Evolutionary conservation across 108 stramenopile species (phyloP).

Genomic region (Aurantiochytrium sp.): DNA sequence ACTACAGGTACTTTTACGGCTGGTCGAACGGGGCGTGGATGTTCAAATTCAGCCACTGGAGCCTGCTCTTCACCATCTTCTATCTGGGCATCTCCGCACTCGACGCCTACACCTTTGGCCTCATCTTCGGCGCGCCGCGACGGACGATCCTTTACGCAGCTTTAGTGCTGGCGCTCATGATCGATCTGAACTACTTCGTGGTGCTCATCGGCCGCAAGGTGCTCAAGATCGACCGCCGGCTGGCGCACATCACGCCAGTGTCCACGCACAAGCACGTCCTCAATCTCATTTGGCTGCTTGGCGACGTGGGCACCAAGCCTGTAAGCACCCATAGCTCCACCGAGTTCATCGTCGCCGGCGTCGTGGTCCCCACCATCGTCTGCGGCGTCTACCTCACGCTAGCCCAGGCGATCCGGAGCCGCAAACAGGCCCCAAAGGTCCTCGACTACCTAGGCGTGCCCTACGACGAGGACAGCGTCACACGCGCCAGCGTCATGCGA

Average conservation of each 20-base stretch:
- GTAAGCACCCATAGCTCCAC: background rate
- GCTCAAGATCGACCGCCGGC: background rate
- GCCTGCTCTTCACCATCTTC: background rate
- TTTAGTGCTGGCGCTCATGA: background rate
- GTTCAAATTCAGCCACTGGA: slow-evolving; percentile 26
- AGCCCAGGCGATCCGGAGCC: background rate
- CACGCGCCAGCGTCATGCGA: background rate
- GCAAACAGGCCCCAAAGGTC: background rate
- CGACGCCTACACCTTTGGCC: background rate
- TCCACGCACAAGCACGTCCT: background rate
- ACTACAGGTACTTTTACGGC: slow-evolving; percentile 12
- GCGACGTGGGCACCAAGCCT: slow-evolving; percentile 8
- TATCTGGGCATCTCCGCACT: background rate
- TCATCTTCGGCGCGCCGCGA: background rate
- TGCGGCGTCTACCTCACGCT: background rate
- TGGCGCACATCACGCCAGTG: background rate
- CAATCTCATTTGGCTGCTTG: background rate
- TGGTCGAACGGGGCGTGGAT: background rate
- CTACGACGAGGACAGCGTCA: background rate
- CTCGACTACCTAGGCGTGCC: background rate
- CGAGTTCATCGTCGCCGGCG: background rate
- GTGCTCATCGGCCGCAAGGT: background rate
- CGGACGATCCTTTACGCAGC: background rate
- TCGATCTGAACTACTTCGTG: background rate
- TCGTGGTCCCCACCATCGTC: background rate